These are phyloP conservation scores for maize (Zea mays) DNA, from an alignment of 176 grass and related monocot genomes.

Conservation along the genomic window DNA sequence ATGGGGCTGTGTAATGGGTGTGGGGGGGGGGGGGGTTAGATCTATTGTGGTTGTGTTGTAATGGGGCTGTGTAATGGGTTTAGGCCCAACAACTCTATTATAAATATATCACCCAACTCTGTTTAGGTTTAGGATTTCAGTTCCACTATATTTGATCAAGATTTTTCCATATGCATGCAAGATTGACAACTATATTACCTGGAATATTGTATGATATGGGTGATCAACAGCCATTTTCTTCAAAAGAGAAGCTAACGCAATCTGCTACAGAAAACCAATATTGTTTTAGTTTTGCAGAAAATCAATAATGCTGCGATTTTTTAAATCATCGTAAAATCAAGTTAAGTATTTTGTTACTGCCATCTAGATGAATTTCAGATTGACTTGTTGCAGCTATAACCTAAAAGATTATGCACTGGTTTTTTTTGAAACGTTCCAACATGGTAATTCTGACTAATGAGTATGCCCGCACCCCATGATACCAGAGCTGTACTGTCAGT, in stretches of 20 bases:
- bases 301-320: background rate
- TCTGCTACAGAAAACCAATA: constrained; percentile 46
- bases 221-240: constrained; percentile 97
- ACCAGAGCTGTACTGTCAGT: background rate
- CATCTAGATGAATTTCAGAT: background rate
- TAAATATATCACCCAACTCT: too few species aligned
- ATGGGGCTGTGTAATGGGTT: too few species aligned
- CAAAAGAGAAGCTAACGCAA: constrained; percentile 81
- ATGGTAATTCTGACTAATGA: background rate
- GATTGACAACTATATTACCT: constrained; percentile 49
- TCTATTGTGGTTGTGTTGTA: too few species aligned
- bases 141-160: background rate
- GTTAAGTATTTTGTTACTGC: background rate
- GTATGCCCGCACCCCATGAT: background rate
- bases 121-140: too few species aligned
- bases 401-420: background rate
- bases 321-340: background rate
- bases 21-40: too few species aligned
- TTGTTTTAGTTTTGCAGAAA: constrained; percentile 27
- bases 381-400: background rate
- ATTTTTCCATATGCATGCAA: background rate
- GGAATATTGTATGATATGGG: constrained; percentile 95
- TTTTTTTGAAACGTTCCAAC: background rate
- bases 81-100: too few species aligned
- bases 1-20: too few species aligned